Percentiles rank a stretch among this genome's conserved stretches.
These are phyloP conservation scores for Cladophialophora exuberans DNA, from an alignment of 2,329 filamentous ascomycete genomes.

Conservation along the genomic window DNA sequence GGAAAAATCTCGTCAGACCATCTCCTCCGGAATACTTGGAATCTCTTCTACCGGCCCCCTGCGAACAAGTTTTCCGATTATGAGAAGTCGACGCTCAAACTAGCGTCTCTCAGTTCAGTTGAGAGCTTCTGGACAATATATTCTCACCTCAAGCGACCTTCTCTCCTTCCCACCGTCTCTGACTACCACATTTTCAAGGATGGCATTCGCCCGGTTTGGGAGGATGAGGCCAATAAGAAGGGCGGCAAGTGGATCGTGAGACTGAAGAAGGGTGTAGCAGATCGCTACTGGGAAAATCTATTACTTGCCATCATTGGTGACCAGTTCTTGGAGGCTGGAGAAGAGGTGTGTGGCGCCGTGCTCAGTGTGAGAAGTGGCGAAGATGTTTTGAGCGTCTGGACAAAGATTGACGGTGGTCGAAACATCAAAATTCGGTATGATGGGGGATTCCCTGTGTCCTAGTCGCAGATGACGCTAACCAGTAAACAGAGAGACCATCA, in stretches of 20 bases:
- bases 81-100: constrained; percentile 89
- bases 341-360: constrained; percentile 94
- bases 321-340: constrained; percentile 87
- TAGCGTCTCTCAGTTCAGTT: constrained; percentile 78
- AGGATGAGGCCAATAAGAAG: constrained; percentile 94
- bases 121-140: constrained; percentile 94
- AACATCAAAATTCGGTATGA: constrained; percentile 93
- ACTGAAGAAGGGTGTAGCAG: constrained; percentile 94
- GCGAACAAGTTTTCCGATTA: constrained; percentile 93
- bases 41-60: constrained; percentile 95
- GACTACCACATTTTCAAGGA: constrained; percentile 99
- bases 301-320: constrained; percentile 89
- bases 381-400: constrained; percentile 98
- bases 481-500: constrained; percentile 79
- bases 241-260: constrained; percentile 98
- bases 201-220: constrained; percentile 95
- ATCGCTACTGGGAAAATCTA: constrained; percentile 96
- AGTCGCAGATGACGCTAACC: constrained; percentile 30
- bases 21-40: constrained; percentile 83
- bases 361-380: constrained; percentile 93
- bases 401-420: constrained; percentile 85
- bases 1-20: constrained; percentile 48
- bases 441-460: background rate
- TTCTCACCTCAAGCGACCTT: constrained; percentile 85
- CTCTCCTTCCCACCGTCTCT: constrained; percentile 82